Percentiles rank a stretch among this genome's conserved stretches.
Evolutionary conservation across 768 basidiomycete genomes (phyloP).

Genomic region (Russula ochroleuca): DNA sequence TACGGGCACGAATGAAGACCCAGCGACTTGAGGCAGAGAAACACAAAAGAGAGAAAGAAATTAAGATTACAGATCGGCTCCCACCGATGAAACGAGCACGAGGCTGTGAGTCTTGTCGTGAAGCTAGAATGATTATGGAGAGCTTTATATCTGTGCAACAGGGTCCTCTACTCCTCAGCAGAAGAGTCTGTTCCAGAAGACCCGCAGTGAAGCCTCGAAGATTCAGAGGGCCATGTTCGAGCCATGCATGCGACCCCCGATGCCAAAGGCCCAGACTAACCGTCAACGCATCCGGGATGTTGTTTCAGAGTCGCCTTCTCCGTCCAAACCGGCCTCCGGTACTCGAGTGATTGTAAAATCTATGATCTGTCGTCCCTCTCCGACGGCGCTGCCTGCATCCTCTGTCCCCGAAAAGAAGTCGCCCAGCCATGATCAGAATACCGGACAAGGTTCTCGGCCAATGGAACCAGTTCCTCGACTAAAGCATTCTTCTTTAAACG

Average conservation of each 20-base stretch:
- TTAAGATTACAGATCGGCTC: conserved; percentile 67
- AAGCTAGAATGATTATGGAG: conserved; percentile 13
- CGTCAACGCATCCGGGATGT: conserved; percentile 32
- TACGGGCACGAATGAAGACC: conserved; percentile 55
- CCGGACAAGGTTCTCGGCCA: conserved; percentile 16
- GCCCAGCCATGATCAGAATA: conserved; percentile 1
- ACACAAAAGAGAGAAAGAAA: conserved; percentile 70
- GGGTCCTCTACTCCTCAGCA: conserved; percentile 44
- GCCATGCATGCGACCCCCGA: conserved; percentile 51
- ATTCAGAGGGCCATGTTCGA: conserved; percentile 58
- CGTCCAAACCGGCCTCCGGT: conserved; percentile 24
- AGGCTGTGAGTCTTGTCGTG: conserved; percentile 44
- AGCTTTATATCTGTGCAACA: conserved; percentile 29
- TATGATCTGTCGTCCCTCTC: conserved; percentile 11
- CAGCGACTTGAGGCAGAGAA: conserved; percentile 67
- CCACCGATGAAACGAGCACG: conserved; percentile 62
- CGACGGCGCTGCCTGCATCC: conserved; percentile 25
- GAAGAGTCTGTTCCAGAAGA: conserved; percentile 75
- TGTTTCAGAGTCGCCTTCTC: conserved; percentile 31
- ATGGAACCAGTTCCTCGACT: conserved; percentile 32
- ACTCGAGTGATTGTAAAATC: conserved; percentile 22
- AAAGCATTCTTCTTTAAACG: conserved; percentile 37
- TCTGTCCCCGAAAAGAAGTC: conserved; percentile 24
- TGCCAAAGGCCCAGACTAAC: conserved; percentile 44
- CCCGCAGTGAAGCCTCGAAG: conserved; percentile 64